phyloP scores from a whole-genome alignment of 441 rosid species.

The Francoa sonchifolia region DNA sequence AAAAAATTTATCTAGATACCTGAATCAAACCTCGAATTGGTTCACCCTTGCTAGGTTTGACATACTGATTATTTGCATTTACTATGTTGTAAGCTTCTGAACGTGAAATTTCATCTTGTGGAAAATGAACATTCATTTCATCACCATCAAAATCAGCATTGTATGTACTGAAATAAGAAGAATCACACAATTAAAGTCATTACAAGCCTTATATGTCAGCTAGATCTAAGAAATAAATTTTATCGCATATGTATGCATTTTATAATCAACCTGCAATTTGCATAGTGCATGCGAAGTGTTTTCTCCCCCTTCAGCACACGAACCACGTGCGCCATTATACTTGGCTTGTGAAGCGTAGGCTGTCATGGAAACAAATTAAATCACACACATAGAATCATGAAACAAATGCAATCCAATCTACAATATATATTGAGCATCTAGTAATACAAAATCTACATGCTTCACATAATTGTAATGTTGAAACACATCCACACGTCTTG shows the following conservation, averaged over 20 bases:
- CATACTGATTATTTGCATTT: constrained; percentile 95
- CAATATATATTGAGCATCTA: too few species aligned
- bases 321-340: constrained; percentile 95
- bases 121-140: constrained; percentile 99
- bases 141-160: constrained; percentile 99
- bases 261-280: constrained; percentile 85
- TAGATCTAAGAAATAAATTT: too few species aligned
- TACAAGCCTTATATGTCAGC: too few species aligned
- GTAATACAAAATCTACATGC: too few species aligned
- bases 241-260: background rate
- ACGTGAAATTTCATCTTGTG: constrained; percentile 99
- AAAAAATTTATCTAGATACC: constrained; percentile 31
- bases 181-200: too few species aligned
- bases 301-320: constrained; percentile 92
- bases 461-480: too few species aligned
- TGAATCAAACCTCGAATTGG: constrained; percentile 92
- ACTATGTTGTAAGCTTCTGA: constrained; percentile 99
- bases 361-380: constrained; percentile 29
- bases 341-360: constrained; percentile 99
- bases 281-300: constrained; percentile 98
- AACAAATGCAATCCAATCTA: too few species aligned
- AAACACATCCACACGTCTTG: too few species aligned
- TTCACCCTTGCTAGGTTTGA: constrained; percentile 87
- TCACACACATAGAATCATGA: too few species aligned
- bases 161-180: constrained; percentile 61